phyloP scores from a whole-genome alignment of 257 asterid species.

The Nicotiana otophora region DNA sequence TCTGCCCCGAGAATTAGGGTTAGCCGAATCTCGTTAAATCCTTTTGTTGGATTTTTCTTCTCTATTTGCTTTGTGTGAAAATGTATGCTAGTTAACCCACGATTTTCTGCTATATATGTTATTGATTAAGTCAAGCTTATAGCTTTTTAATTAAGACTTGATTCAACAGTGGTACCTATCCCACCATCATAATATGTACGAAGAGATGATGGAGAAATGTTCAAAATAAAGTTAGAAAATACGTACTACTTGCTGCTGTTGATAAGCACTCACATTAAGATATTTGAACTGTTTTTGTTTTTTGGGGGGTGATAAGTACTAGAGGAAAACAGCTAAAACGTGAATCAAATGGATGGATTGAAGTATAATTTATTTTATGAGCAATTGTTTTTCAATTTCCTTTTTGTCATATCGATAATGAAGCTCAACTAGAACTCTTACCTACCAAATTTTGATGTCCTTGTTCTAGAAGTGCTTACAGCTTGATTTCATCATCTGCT shows the following conservation, averaged over 20 bases:
- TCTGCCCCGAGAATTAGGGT: no score
- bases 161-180: not conserved
- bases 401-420: not conserved
- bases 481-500: not conserved
- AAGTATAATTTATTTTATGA: not conserved
- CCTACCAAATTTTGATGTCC: not conserved
- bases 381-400: not conserved
- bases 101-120: no score
- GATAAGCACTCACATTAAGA: not conserved
- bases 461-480: not conserved
- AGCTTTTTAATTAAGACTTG: not conserved
- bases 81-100: no score
- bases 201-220: not conserved
- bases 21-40: no score
- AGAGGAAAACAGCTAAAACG: not conserved
- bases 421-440: not conserved
- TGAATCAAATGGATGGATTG: not conserved
- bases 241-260: not conserved
- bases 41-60: no score
- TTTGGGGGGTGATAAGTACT: not conserved
- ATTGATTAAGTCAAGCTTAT: not conserved
- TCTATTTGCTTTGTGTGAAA: no score
- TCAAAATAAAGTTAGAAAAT: not conserved
- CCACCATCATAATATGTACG: not conserved
- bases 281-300: not conserved